A percentile compares a stretch with the other conserved stretches of the same genome.
Evolutionary conservation across 78 protist genomes (phyloP).

Genomic region (Protostelium mycophagum): DNA sequence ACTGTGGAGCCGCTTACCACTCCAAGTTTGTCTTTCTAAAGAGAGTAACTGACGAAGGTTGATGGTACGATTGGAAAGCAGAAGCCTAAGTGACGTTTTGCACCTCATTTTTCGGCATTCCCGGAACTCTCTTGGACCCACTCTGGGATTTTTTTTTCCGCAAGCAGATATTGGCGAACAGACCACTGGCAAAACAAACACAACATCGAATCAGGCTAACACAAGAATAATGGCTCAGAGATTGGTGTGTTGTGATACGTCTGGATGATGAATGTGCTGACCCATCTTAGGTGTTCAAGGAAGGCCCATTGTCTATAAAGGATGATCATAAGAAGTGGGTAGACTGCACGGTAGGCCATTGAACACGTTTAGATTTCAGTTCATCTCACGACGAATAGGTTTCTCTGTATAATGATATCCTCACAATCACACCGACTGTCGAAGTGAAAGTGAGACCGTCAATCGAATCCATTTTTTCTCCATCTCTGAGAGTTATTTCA

Average conservation of each 20-base stretch:
- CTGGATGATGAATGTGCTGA: background rate
- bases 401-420: background rate
- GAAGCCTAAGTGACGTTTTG: no score
- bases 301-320: background rate
- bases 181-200: no score
- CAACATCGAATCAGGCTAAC: background rate
- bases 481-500: background rate
- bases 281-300: background rate
- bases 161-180: background rate
- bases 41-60: no score
- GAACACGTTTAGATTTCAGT: no score
- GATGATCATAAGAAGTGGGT: background rate
- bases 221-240: background rate
- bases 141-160: no score
- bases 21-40: no score
- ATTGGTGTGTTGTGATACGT: background rate
- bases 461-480: background rate
- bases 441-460: background rate
- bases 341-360: background rate
- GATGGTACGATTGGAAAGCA: no score
- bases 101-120: no score
- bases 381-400: no score
- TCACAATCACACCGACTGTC: background rate
- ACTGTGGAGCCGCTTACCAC: no score
- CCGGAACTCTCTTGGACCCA: no score